phyloP scores from a whole-genome alignment of 2,329 filamentous ascomycete species.

The Claviceps pusilla region DNA sequence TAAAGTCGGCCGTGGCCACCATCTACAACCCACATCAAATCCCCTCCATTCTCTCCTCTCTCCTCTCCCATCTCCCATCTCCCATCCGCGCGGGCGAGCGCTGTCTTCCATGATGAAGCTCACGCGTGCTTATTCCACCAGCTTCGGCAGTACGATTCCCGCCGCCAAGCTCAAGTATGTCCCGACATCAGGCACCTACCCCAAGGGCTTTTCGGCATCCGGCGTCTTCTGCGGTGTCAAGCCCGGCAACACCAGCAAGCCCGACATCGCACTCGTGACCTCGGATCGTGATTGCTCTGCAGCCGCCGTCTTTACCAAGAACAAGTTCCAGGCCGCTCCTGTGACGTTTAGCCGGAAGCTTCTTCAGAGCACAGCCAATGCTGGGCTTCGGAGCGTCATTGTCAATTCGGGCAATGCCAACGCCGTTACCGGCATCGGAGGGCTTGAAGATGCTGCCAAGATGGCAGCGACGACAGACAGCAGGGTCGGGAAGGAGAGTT shows the following conservation, averaged over 20 bases:
- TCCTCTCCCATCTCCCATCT: constrained; percentile 2
- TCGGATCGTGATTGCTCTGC: constrained; percentile 77
- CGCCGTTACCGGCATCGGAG: constrained; percentile 83
- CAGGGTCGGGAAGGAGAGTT: constrained; percentile 32
- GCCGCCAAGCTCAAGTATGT: constrained; percentile 81
- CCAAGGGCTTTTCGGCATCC: constrained; percentile 74
- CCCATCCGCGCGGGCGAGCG: constrained; percentile 2
- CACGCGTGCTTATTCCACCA: constrained; percentile 20
- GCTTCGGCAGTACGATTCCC: constrained; percentile 36
- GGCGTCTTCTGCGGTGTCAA: constrained; percentile 90
- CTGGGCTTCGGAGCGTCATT: constrained; percentile 64
- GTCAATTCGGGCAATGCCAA: constrained; percentile 96
- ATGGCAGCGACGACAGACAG: constrained; percentile 73
- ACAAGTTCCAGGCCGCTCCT: constrained; percentile 93
- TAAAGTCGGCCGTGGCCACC: constrained; percentile 1
- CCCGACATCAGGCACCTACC: constrained; percentile 71
- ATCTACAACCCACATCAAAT: not conserved
- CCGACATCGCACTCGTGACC: constrained; percentile 76
- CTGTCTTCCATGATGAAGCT: constrained; percentile 16
- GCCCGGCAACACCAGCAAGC: constrained; percentile 76
- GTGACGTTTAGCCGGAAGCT: constrained; percentile 71
- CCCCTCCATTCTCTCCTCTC: not conserved
- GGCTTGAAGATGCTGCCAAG: constrained; percentile 68
- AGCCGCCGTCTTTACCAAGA: constrained; percentile 91
- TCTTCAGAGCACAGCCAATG: constrained; percentile 48